A percentile compares a stretch with the other conserved stretches of the same genome.
Evolutionary conservation across 257 asterid species (phyloP).

Genomic region (Solanum pennellii): DNA sequence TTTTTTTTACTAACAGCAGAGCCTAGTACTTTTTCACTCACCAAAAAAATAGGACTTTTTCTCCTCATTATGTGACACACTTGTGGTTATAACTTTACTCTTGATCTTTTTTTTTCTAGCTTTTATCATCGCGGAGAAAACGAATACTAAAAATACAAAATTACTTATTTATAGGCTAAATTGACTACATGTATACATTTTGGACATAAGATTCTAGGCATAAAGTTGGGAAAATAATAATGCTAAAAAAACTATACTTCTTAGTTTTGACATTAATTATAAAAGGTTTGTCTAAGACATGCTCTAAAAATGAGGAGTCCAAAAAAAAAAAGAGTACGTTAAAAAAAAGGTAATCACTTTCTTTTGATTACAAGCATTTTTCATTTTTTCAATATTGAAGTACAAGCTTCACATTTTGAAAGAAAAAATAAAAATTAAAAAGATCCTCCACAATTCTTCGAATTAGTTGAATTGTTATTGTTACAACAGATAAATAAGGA

Average conservation of each 20-base stretch:
- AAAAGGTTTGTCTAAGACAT: not conserved
- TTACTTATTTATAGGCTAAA: not conserved
- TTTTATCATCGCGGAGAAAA: not conserved
- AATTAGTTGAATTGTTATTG: not conserved
- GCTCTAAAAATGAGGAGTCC: not conserved
- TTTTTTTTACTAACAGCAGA: not conserved
- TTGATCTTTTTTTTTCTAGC: not conserved
- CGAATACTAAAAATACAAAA: not conserved
- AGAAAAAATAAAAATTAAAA: not conserved
- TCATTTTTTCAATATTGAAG: not conserved
- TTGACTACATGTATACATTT: not conserved
- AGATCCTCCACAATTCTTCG: not conserved
- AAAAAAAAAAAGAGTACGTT: not conserved
- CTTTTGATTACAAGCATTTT: not conserved
- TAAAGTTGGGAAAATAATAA: not conserved
- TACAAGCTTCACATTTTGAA: not conserved
- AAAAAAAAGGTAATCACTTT: not conserved
- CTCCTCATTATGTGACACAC: slow-evolving; percentile 15
- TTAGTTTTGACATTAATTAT: not conserved
- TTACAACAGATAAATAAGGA: no score
- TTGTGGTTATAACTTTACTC: slow-evolving; percentile 12
- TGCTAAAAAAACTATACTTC: not conserved
- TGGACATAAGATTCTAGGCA: not conserved
- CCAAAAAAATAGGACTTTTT: not conserved
- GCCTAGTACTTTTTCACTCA: slow-evolving; percentile 8